A percentile compares a stretch with the other conserved stretches of the same genome.
These are phyloP conservation scores for Eudorina sp. DNA, from an alignment of 139 green algal genomes.

Conservation along the genomic window DNA sequence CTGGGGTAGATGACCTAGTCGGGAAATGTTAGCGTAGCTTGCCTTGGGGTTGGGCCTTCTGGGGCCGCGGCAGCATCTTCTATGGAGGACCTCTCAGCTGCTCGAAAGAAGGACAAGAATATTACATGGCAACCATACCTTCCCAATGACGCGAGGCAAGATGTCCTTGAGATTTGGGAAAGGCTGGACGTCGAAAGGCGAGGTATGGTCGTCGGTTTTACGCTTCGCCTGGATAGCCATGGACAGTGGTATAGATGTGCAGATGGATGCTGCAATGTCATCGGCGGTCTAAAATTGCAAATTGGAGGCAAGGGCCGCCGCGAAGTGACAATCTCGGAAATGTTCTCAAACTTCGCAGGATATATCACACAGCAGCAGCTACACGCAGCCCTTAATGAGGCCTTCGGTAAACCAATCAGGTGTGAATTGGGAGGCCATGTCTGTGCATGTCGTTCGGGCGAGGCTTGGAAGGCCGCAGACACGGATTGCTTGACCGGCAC, in stretches of 20 bases:
- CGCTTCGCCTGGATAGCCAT: background rate
- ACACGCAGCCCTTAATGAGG: conserved; percentile 18
- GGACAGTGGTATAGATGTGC: too few species aligned
- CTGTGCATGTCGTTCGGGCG: too few species aligned
- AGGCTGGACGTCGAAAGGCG: background rate
- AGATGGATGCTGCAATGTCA: too few species aligned
- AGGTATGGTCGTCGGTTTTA: conserved; percentile 16
- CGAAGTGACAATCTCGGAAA: background rate
- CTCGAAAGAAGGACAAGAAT: conserved; percentile 4
- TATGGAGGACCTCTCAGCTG: background rate
- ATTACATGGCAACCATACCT: conserved; percentile 37
- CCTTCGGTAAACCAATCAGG: conserved; percentile 20
- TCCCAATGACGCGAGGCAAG: background rate
- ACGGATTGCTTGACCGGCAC: too few species aligned
- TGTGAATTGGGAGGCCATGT: too few species aligned
- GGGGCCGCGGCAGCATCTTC: too few species aligned
- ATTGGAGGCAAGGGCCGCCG: too few species aligned
- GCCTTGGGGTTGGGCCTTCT: too few species aligned
- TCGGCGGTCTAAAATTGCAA: background rate
- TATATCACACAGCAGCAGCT: conserved; percentile 20
- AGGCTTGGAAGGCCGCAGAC: too few species aligned
- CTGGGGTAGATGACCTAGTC: too few species aligned
- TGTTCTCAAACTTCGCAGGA: background rate
- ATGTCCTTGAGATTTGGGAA: conserved; percentile 19
- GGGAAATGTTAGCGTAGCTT: too few species aligned